Base-by-base conservation (phyloP, 495 filamentous ascomycete species). In the Penicillium daleae region DNA sequence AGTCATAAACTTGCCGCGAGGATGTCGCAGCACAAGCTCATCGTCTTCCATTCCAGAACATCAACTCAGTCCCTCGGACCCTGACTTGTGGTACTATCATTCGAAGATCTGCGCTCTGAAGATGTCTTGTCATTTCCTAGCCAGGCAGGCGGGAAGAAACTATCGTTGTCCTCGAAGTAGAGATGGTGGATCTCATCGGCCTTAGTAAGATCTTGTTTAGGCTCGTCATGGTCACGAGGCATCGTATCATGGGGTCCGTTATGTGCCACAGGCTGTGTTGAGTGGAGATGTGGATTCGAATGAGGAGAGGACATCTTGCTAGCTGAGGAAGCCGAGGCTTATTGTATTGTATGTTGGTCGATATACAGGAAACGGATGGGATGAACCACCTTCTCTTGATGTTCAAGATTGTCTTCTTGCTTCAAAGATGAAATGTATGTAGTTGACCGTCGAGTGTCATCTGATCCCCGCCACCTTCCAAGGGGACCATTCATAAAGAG, bases 141-240 rank as follows among this genome's bases (percentile, higher is more conserved):
- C 70, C 70, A 72, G 40, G 37, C 67, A 9, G 76, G 76, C n/a
- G 76, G 74, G 33, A 80, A 80, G 61, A 80, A 80, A 51, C 71
- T 68, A 26, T 73, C 74, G 57, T 80, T 78, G 48, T 80, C 76
- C 52, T 80, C 76, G 27, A 74, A 79, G 52, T 77, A 73, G 15
- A 77, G 75, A 61, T 74, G 68, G 65, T 80, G 76, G 44, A 64
- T 57, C n/a, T 68, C 37, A n/a, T 68, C 60, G 4, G 65, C 58
- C 22, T 67, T 60, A 6, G 49, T 59, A 22, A 35, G 59, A 26
- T 49, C 40, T 40, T 37, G 52, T 6, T 44, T 67, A 40, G 48
- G 62, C 42, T 51, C 32, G 15, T 21, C 13, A 13, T 26, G 12
- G 57, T 21, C 31, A 15, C 31, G 57, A 24, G 44, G 8, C 19